Base-by-base conservation (phyloP, 139 green algal species). In the Chlorella sp. region DNA sequence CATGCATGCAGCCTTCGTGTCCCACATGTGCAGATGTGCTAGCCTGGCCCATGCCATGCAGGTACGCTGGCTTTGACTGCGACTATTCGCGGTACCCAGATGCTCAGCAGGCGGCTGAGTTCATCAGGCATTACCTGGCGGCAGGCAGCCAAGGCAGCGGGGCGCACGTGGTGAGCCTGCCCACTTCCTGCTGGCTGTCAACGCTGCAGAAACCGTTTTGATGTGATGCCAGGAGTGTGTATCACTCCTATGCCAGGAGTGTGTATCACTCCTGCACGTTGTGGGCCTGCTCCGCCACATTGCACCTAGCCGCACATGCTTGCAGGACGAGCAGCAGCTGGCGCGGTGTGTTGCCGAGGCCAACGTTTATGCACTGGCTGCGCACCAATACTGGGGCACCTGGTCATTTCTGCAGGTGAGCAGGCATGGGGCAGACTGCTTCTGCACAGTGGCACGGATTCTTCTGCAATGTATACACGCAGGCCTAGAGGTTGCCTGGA, bases 11-110 rank as follows among this genome's bases (percentile, higher is more conserved):
- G 44, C 44, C 44, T 9, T 9, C 9, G 9, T 41, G 12, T 3
- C 32, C 65, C 18, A 1, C 30, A n/a, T 44, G 30, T 74, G 36
- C 34, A 36, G 0, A 39, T 69, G 63, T 38, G 12, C 28, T 36
- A 23, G 2, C 26, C 1, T 44, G 21, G n/a, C 11, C 36, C 20
- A 21, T 21, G 2, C 13, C 7, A 11, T 62, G 75, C 78, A 84
- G 78, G 78, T 99, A 97, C 74, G 97, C 97, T 13, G 97, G 97
- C 7, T 98, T 99, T 85, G 95, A 99, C n/a, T 95, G 96, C 74
- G 95, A 98, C 64, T 98, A 97, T 76, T 86, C 36, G 3, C 87
- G 89, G 72, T 98, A 92, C 38, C 81, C 88, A 9, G 62, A 79
- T 21, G 17, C 41, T 2, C 47, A 88, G 39, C 39, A 80, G 21